Conservation (phyloP, 2,329 filamentous ascomycete genomes). For the Fusarium pseudograminearum region DNA sequence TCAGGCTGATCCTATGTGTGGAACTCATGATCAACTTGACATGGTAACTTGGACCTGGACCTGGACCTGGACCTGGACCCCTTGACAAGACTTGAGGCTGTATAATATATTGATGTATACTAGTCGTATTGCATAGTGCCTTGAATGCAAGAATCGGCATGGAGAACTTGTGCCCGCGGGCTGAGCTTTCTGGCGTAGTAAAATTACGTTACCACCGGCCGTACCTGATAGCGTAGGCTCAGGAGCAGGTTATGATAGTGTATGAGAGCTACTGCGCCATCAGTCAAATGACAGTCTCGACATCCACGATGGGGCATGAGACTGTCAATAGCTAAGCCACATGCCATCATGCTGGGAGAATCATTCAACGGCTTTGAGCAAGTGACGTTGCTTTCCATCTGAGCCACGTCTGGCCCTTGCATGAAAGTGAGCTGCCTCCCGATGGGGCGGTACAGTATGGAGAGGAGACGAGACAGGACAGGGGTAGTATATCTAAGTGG, state of each 20-base stretch:
- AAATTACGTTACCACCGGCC: slow-evolving; percentile 1
- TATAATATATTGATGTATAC: slow-evolving; percentile 32
- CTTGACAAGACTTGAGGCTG: slow-evolving; percentile 22
- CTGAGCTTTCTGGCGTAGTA: slow-evolving; percentile 18
- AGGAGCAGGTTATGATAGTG: slow-evolving; percentile 1
- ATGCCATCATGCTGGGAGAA: slow-evolving; percentile 4
- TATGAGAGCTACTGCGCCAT: slow-evolving; percentile 34
- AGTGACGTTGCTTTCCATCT: slow-evolving; percentile 37
- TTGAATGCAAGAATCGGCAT: slow-evolving; percentile 8
- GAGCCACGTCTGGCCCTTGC: slow-evolving; percentile 40
- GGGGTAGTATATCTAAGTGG: slow-evolving; percentile 20
- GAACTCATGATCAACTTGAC: slow-evolving; percentile 35
- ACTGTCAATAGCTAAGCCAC: slow-evolving; percentile 22
- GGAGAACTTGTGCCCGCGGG: background rate
- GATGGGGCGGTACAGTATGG: slow-evolving; percentile 25
- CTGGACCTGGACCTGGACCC: background rate
- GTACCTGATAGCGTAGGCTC: slow-evolving; percentile 5
- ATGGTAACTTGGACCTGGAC: slow-evolving; percentile 23
- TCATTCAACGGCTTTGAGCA: slow-evolving; percentile 27
- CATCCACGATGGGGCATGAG: background rate
- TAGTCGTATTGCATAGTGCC: slow-evolving; percentile 24
- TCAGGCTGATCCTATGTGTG: slow-evolving; percentile 37
- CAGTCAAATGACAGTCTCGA: background rate
- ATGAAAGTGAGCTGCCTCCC: slow-evolving; percentile 35
- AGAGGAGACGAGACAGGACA: slow-evolving; percentile 3